Percentiles rank a stretch among this genome's conserved stretches.
Conservation (phyloP, 768 basidiomycete species). For the Podaxis rugospora region DNA sequence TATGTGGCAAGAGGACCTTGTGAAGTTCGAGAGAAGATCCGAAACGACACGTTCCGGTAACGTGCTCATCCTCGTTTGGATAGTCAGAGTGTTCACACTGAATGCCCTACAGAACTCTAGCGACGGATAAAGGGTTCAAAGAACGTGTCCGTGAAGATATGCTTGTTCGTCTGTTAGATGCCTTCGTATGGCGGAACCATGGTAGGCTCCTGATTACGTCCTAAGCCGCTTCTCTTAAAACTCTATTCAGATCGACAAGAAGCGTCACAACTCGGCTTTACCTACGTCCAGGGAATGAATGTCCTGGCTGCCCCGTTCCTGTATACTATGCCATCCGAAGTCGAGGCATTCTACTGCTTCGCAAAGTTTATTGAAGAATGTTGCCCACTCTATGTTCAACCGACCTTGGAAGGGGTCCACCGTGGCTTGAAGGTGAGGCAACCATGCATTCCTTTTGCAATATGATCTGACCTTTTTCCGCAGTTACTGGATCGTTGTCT, state of each 20-base stretch:
- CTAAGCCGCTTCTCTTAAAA: background rate
- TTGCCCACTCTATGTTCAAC: conserved; percentile 96
- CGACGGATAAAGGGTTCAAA: conserved; percentile 97
- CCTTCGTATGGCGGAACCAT: conserved; percentile 95
- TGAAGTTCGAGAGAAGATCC: conserved; percentile 85
- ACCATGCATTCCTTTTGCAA: background rate
- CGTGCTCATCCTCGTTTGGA: background rate
- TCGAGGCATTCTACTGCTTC: conserved; percentile 99
- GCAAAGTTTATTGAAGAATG: conserved; percentile 92
- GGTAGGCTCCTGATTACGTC: conserved; percentile 38
- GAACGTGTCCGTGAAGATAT: conserved; percentile 95
- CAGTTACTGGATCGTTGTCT: conserved; percentile 93
- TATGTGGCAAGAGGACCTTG: conserved; percentile 85
- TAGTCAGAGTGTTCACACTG: background rate
- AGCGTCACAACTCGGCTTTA: conserved; percentile 78
- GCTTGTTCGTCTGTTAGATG: conserved; percentile 93
- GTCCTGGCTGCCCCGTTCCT: conserved; percentile 97
- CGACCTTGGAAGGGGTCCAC: conserved; percentile 94
- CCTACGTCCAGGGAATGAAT: conserved; percentile 99
- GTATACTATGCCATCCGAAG: conserved; percentile 94
- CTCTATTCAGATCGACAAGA: conserved; percentile 62
- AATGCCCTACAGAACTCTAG: conserved; percentile 61
- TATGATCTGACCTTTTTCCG: background rate
- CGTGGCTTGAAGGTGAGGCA: conserved; percentile 78
- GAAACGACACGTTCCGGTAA: conserved; percentile 95